Conservation (phyloP, 2,329 filamentous ascomycete genomes). For the Macrophomina phaseolina region DNA sequence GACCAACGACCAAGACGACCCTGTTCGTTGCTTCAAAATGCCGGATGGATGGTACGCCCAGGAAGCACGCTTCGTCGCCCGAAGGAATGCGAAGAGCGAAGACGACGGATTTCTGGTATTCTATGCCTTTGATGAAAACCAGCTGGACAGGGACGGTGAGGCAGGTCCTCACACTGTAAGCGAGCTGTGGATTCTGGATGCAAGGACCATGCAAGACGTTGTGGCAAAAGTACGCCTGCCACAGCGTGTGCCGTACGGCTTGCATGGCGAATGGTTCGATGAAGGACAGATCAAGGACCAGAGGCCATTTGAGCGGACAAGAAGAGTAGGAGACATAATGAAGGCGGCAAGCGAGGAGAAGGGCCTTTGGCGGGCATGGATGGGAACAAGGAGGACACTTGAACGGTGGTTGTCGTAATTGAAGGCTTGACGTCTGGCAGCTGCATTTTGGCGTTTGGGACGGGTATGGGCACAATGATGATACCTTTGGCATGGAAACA, state of each 20-base stretch:
- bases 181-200: conserved; percentile 73
- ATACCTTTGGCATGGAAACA: background rate
- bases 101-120: conserved; percentile 72
- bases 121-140: conserved; percentile 73
- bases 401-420: conserved; percentile 32
- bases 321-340: conserved; percentile 35
- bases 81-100: conserved; percentile 52
- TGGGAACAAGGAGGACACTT: conserved; percentile 36
- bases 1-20: conserved; percentile 49
- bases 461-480: background rate
- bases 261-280: conserved; percentile 69
- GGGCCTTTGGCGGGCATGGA: conserved; percentile 33
- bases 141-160: conserved; percentile 60
- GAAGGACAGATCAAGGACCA: conserved; percentile 60
- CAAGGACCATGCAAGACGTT: conserved; percentile 65
- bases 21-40: conserved; percentile 67
- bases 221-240: conserved; percentile 65
- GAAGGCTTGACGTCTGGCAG: too few relatives aligned
- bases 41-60: conserved; percentile 68
- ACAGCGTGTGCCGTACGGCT: conserved; percentile 71
- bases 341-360: conserved; percentile 31
- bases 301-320: conserved; percentile 43
- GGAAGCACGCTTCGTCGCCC: conserved; percentile 69
- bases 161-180: conserved; percentile 52
- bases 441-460: background rate